phyloP scores from a whole-genome alignment of 2,329 filamentous ascomycete species.

The Fusarium secorum region DNA sequence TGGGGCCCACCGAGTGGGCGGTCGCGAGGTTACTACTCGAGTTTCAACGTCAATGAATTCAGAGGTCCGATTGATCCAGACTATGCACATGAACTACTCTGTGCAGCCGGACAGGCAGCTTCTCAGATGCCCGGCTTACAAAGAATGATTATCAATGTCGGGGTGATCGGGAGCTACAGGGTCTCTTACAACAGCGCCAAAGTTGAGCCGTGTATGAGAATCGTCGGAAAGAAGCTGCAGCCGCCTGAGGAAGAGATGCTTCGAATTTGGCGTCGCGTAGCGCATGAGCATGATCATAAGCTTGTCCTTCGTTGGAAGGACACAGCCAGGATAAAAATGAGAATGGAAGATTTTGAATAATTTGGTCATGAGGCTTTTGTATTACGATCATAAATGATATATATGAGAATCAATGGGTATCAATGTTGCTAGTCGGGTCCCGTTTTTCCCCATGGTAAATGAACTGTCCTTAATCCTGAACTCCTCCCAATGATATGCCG shows the following conservation, averaged over 20 bases:
- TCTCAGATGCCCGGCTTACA: background rate
- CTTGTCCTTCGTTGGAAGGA: slow-evolving; percentile 7
- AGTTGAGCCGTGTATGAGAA: background rate
- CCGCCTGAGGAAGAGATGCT: background rate
- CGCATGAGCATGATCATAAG: background rate
- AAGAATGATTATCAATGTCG: background rate
- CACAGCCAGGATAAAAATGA: background rate
- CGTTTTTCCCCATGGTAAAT: background rate
- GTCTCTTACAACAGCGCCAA: background rate
- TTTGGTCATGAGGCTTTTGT: background rate
- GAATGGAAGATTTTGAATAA: background rate
- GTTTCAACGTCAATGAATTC: background rate
- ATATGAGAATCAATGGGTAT: slow-evolving; percentile 18
- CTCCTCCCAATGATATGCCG: slow-evolving; percentile 15
- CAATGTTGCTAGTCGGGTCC: slow-evolving; percentile 16
- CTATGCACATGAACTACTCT: background rate
- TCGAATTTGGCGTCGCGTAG: slow-evolving; percentile 1
- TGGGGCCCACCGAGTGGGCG: background rate
- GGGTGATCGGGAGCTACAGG: background rate
- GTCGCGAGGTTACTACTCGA: background rate
- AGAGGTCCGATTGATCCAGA: slow-evolving; percentile 8
- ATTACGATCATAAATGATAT: background rate
- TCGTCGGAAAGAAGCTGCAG: background rate
- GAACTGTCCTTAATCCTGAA: background rate
- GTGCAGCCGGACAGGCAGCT: background rate